Evolutionary conservation across 345 rosid species (phyloP).

Genomic region (Heritiera littoralis): DNA sequence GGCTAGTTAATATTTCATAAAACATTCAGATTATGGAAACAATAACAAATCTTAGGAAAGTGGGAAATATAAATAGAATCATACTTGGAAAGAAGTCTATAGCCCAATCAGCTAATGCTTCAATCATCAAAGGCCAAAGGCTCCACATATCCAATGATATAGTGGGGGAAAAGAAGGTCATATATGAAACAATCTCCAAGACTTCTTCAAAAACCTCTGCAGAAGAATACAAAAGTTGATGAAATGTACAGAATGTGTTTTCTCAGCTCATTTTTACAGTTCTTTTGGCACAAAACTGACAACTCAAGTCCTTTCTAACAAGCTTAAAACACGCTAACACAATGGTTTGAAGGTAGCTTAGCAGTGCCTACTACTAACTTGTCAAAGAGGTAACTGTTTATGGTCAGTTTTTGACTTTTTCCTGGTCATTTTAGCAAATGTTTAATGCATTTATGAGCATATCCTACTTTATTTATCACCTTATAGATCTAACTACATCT

Average conservation of each 20-base stretch:
- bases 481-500: not conserved
- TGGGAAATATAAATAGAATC: not conserved
- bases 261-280: not conserved
- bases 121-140: slow-evolving; percentile 97
- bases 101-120: slow-evolving; percentile 95
- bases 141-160: slow-evolving; percentile 97
- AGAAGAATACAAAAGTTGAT: slow-evolving; percentile 17
- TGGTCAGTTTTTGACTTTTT: not conserved
- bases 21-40: not conserved
- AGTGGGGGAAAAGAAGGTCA: slow-evolving; percentile 94
- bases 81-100: slow-evolving; percentile 95
- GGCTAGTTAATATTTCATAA: not conserved
- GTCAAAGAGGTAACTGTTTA: not conserved
- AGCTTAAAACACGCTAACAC: not conserved
- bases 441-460: not conserved
- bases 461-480: not conserved
- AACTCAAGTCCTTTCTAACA: not conserved
- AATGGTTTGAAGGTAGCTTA: not conserved
- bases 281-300: not conserved
- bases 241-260: not conserved
- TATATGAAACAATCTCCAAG: slow-evolving; percentile 94
- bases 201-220: slow-evolving; percentile 99
- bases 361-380: slow-evolving; percentile 1
- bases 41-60: not conserved
- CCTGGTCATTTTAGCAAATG: not conserved